Percentiles rank a stretch among this genome's conserved stretches.
These are phyloP conservation scores for Chamaenerion angustifolium DNA, from an alignment of 345 rosid genomes.

Conservation along the genomic window DNA sequence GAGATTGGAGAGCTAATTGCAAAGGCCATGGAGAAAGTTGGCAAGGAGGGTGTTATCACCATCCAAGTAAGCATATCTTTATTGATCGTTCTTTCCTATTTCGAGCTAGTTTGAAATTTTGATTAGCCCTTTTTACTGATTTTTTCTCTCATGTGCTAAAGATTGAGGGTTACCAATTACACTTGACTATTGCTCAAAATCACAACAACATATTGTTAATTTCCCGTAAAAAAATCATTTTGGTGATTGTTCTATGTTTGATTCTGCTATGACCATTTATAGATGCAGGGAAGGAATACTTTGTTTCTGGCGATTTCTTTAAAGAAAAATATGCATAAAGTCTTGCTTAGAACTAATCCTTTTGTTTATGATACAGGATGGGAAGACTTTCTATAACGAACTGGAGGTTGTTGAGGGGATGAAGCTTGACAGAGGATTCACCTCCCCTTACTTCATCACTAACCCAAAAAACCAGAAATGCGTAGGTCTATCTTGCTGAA, in stretches of 20 bases:
- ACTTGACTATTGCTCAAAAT: too few species aligned
- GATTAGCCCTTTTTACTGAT: background rate
- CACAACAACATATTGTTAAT: too few species aligned
- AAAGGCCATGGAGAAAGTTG: conserved; percentile 99
- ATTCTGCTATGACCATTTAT: too few species aligned
- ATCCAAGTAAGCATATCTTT: conserved; percentile 45
- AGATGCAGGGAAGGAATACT: too few species aligned
- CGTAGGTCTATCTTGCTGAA: conserved; percentile 29
- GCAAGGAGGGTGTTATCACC: conserved; percentile 98
- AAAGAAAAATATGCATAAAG: too few species aligned
- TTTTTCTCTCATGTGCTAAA: background rate
- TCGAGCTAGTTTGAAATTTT: background rate
- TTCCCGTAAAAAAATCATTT: too few species aligned
- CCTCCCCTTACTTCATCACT: conserved; percentile 88
- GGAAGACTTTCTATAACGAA: conserved; percentile 82
- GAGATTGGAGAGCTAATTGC: conserved; percentile 97
- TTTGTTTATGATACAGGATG: conserved; percentile 46
- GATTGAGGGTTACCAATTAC: background rate
- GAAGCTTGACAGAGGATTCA: conserved; percentile 96
- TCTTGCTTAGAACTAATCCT: background rate
- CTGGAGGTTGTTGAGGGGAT: conserved; percentile 97
- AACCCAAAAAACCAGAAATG: conserved; percentile 89
- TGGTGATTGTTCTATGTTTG: too few species aligned
- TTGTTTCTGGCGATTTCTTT: too few species aligned
- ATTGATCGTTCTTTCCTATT: background rate